These are phyloP conservation scores for Pseudogymnoascus pannorum DNA, from an alignment of 2,329 filamentous ascomycete species.

Conservation along the genomic window DNA sequence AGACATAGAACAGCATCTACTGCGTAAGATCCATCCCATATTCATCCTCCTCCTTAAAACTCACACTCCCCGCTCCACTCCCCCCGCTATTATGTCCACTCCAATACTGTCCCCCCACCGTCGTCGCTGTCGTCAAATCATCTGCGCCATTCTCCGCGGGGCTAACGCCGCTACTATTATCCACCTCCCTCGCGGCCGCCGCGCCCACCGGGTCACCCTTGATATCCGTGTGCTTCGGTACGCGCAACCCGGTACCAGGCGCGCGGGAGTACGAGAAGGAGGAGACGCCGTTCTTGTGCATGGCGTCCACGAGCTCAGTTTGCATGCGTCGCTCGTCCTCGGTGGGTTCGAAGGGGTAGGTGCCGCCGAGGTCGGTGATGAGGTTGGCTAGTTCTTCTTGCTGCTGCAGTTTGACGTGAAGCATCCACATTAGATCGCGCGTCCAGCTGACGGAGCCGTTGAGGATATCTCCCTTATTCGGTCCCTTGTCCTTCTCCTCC, in stretches of 20 bases:
- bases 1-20: too few relatives aligned
- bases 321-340: slow-evolving; percentile 97
- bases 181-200: not conserved
- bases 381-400: slow-evolving; percentile 78
- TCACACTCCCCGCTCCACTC: slow-evolving; percentile 57
- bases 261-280: slow-evolving; percentile 81
- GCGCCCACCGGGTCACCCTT: slow-evolving; percentile 68
- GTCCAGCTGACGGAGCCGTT: slow-evolving; percentile 97
- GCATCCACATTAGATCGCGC: slow-evolving; percentile 93
- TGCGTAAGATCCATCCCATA: slow-evolving; percentile 70
- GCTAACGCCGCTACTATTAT: not conserved
- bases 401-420: slow-evolving; percentile 81
- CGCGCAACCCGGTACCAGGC: slow-evolving; percentile 76
- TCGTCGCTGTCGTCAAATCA: slow-evolving; percentile 20
- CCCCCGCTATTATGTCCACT: slow-evolving; percentile 65
- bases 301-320: slow-evolving; percentile 79
- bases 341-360: slow-evolving; percentile 71
- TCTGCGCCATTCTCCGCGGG: slow-evolving; percentile 18
- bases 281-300: slow-evolving; percentile 62
- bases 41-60: slow-evolving; percentile 93
- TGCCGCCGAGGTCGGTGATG: slow-evolving; percentile 64
- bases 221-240: slow-evolving; percentile 88
- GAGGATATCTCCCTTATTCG: slow-evolving; percentile 97
- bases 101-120: slow-evolving; percentile 47
- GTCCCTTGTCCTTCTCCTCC: slow-evolving; percentile 97